These are phyloP conservation scores for Rhizopogon rudus DNA, from an alignment of 768 basidiomycete genomes.

Conservation along the genomic window DNA sequence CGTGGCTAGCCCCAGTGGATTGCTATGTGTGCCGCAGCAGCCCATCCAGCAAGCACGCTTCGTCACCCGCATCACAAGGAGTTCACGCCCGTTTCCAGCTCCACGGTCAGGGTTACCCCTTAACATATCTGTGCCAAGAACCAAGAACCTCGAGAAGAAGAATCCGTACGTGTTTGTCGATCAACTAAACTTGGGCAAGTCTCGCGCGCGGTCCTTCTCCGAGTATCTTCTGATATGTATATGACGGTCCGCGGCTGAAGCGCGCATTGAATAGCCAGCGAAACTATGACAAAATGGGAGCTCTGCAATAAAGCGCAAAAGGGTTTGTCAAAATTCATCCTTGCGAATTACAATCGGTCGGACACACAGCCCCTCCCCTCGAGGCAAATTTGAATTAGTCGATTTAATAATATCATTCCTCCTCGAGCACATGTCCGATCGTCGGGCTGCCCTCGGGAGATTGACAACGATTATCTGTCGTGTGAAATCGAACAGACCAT, in stretches of 20 bases:
- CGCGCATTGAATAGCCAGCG: neutral
- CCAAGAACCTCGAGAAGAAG: neutral
- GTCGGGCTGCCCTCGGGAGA: neutral
- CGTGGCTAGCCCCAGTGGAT: neutral
- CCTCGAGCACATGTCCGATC: slow-evolving; percentile 1
- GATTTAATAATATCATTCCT: neutral
- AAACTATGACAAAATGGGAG: neutral
- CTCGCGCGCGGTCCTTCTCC: neutral
- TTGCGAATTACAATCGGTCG: neutral
- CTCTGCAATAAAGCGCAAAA: too few species aligned
- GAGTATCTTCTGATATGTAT: neutral
- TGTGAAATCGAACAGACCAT: neutral
- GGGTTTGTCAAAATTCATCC: neutral
- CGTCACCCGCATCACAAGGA: neutral
- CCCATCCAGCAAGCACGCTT: neutral
- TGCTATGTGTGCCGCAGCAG: neutral
- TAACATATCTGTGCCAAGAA: neutral
- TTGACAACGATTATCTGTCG: neutral
- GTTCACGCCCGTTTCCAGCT: neutral
- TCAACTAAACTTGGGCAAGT: neutral
- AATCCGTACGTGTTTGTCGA: neutral
- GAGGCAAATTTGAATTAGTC: neutral
- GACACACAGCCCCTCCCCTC: neutral
- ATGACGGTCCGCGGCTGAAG: neutral
- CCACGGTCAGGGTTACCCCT: neutral